A percentile compares a stretch with the other conserved stretches of the same genome.
These are phyloP conservation scores for Globisporangium iwayamae DNA, from an alignment of 352 stramenopile genomes.

Conservation along the genomic window DNA sequence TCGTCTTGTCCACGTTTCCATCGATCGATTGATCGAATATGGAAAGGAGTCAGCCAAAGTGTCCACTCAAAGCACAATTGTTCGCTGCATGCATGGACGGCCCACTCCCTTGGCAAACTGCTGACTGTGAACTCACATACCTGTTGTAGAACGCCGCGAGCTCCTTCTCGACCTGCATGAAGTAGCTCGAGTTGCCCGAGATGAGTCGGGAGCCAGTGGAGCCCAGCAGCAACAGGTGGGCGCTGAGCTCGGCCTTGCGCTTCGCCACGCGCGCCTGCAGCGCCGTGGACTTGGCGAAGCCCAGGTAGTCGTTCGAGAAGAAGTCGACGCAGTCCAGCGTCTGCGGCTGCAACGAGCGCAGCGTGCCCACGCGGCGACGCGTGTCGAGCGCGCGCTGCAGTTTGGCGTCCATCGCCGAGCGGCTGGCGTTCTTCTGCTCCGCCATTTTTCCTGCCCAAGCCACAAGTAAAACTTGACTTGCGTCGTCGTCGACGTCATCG, in stretches of 20 bases:
- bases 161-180: conserved; percentile 85
- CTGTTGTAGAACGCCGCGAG: conserved; percentile 87
- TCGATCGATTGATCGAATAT: background rate
- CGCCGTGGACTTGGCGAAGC: conserved; percentile 75
- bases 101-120: background rate
- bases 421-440: background rate
- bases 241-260: conserved; percentile 35
- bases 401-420: conserved; percentile 19
- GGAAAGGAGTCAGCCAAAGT: conserved; percentile 5
- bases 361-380: conserved; percentile 39
- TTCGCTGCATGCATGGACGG: background rate
- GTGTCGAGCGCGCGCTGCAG: conserved; percentile 20
- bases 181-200: conserved; percentile 89
- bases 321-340: conserved; percentile 85
- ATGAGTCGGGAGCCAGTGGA: conserved; percentile 93
- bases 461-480: background rate
- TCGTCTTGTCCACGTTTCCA: background rate
- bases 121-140: conserved; percentile 16
- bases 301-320: conserved; percentile 97
- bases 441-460: background rate
- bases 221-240: conserved; percentile 23
- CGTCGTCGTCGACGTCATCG: conserved; percentile 8
- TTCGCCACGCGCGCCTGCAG: conserved; percentile 50
- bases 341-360: conserved; percentile 40
- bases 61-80: background rate